Evolutionary conservation across 805 yeast genomes (phyloP), one percentile per base, ranked within the genome.

Genomic region (Candida bentonensis): DNA sequence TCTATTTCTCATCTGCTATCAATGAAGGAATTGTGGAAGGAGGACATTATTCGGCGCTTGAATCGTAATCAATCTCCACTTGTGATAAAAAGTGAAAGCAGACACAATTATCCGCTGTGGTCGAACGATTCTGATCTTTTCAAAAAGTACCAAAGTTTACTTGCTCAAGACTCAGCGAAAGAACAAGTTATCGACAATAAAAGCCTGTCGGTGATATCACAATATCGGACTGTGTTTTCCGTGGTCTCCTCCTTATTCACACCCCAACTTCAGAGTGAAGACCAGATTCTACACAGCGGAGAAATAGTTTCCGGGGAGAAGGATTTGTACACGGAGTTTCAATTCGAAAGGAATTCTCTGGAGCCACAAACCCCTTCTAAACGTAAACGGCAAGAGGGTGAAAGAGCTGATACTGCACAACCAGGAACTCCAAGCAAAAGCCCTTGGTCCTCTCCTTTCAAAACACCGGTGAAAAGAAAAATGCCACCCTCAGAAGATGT

Each of bases 1-100:
- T 13, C 36, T 5, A 30, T 30, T 5, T 11, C 17, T 4, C 36
- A 30, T n/a, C 20, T 30, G 20, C 20, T 30, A 30, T 30, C 36
- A 36, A 44, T 57, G 47, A 51, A 52, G 9, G 73, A 71, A 33
- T 64, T 86, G 11, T 69, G 81, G 61, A 68, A 69, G 23, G 94
- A 84, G 51, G 61, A 61, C 22, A 22, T 42, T 13, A 40, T 36
- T 13, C 30, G 56, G 15, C 39, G 56, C 15, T 44, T 43, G 20
- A 11, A n/a, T 15, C 22, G 15, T 23, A 17, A 15, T 21, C 41
- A 39, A 5, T 41, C 44, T n/a, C 27, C 26, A 9, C 20, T 26
- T 41, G 36, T 23, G n/a, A 26, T 22, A 5, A 28, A 25, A 17
- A 22, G 23, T 13, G 25, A 21, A n/a, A 41, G 23, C 3, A 22